Base-by-base conservation (phyloP, 2,329 filamentous ascomycete genomes). In the Helicocarpus griseus region DNA sequence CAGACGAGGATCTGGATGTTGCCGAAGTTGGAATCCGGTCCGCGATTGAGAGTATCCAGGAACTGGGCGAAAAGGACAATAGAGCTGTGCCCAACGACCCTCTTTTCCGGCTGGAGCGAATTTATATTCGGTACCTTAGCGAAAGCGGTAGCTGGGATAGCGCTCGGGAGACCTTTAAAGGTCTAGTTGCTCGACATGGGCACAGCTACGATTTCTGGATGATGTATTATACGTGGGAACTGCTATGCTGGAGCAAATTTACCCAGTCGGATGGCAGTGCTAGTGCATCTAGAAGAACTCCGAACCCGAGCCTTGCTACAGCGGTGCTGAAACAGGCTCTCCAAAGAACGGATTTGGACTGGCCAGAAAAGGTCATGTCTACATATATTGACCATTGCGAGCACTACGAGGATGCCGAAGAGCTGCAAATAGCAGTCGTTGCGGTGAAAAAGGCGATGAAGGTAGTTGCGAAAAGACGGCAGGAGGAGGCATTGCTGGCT, bases 161-260 rank as follows among this genome's bases (percentile, higher is more conserved):
- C 52, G 93, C 91, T 2, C 81, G 93, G 36, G 77, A 78, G 14
- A 80, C 86, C 45, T 97, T 88, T 82, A 82, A 86, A 57, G 79
- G 80, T 17, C 75, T 97, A 28, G 78, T 80, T 21, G 73, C 80
- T n/a, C 75, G 78, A 17, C 81, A 89, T 51, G 82, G 83, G 28
- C 81, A 89, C 59, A 90, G 83, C 59, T 89, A 90, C 63, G 89
- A 95, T 60, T 97, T 97, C 66, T 98, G 93, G 93, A 77, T 90
- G 51, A 82, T 84, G 40, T 96, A 89, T 68, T 96, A 96, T 69
- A 77, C 85, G 49, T 97, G 89, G 86, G 93, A 97, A 69, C 85
- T 97, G 77, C 77, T 86, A 53, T 71, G 77, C n/a, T 83, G 80
- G 78, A 74, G 76, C 53, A 78, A 76, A 55, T 76, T 81, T 53